Evolutionary conservation across 2,329 filamentous ascomycete species (phyloP), one percentile per base, ranked within the genome.

Genomic region (Atkinsonella texensis): DNA sequence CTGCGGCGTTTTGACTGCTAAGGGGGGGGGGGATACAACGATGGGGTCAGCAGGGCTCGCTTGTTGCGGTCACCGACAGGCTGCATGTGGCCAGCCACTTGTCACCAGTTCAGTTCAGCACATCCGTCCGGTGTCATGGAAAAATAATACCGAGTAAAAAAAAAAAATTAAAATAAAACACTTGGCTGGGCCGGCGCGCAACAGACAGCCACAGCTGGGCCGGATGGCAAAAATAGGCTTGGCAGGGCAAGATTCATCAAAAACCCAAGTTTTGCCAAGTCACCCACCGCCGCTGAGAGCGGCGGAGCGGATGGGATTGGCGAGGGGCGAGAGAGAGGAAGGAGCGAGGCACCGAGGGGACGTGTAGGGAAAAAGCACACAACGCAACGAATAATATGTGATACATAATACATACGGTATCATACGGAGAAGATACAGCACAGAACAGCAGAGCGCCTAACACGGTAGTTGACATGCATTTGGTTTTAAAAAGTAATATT

Each of bases 51-150:
- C 32, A 20, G 15, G 11, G 31, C 13, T 48, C 33, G 50, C 45
- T 44, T 32, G 45, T 48, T 48, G 23, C 50, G 39, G 50, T 47
- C 45, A 39, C 50, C 39, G 50, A 52, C 50, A 48, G 50, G 39
- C 44, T 48, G 39, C 50, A 48, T 48, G 45, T 48, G 49, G 35
- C 42, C 49, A 51, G 43, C 49, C 49, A 46, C 42, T 31, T 17
- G 13, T 31, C 46, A 48, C 33, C 46, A 39, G n/a, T 28, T 40
- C 28, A 8, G 28, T 8, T 28, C 28, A 28, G 28, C 28, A 28
- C 28, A 28, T 28, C 28, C 28, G 28, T 23, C 20, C 4, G 20
- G 20, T 23, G 4, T 23, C 20, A 4, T 23, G 20, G 20, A 23
- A 39, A 48, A 7, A 31, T 31, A 20, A 8, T 7, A 20, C 43